Evolutionary conservation across 495 filamentous ascomycete genomes (phyloP).

Genomic region (Aspergillus indologenus): DNA sequence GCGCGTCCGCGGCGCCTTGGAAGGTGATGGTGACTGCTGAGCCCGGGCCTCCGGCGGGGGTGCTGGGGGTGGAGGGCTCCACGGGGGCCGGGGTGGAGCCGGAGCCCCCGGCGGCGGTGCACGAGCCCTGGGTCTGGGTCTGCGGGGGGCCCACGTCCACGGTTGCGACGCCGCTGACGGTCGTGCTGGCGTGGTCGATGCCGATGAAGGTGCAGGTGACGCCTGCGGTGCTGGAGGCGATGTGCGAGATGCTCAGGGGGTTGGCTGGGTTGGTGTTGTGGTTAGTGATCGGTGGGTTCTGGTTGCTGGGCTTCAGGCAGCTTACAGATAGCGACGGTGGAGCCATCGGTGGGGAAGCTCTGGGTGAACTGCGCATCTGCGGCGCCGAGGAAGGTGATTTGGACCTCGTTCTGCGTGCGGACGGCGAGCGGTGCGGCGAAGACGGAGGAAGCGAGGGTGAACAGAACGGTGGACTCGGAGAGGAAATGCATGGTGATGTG

Average conservation of each 20-base stretch:
- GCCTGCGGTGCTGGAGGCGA: slow-evolving; percentile 4
- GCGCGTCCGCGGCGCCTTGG: slow-evolving; percentile 10
- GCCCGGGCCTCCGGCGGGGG: neutral
- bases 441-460: neutral
- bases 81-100: no score
- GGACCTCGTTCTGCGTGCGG: neutral
- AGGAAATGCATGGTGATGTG: neutral
- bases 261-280: slow-evolving; percentile 21
- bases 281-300: neutral
- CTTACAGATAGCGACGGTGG: slow-evolving; percentile 22
- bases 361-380: slow-evolving; percentile 27
- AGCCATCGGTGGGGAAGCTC: slow-evolving; percentile 25
- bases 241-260: slow-evolving; percentile 25
- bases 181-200: slow-evolving; percentile 22
- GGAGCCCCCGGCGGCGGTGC: slow-evolving; percentile 9
- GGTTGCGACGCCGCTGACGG: slow-evolving; percentile 16
- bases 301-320: neutral
- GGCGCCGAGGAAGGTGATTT: slow-evolving; percentile 27
- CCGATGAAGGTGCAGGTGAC: slow-evolving; percentile 23
- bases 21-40: slow-evolving; percentile 12
- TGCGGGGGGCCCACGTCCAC: slow-evolving; percentile 36
- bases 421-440: neutral
- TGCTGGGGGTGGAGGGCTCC: neutral
- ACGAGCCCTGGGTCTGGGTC: slow-evolving; percentile 36
- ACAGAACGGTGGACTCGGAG: neutral